Evolutionary conservation across 2,329 filamentous ascomycete species (phyloP).

Genomic region (Pyrenophora seminiperda): DNA sequence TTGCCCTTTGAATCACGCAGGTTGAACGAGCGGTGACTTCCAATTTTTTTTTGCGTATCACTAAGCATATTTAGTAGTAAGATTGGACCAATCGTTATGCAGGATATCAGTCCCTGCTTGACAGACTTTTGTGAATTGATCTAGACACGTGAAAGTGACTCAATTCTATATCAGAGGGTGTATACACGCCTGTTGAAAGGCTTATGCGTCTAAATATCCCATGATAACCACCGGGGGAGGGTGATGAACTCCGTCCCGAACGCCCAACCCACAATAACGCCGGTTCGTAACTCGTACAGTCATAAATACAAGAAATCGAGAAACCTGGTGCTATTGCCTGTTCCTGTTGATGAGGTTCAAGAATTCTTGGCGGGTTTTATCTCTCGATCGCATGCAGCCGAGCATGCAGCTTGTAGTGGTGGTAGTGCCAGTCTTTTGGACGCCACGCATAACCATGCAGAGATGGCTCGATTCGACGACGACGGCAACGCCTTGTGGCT

Average conservation of each 20-base stretch:
- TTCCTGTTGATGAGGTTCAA: slow-evolving; percentile 66
- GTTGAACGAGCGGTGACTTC: no score
- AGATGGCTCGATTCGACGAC: slow-evolving; percentile 97
- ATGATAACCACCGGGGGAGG: slow-evolving; percentile 18
- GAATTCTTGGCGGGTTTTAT: slow-evolving; percentile 96
- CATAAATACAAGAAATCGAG: neutral
- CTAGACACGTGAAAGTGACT: no score
- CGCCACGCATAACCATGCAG: slow-evolving; percentile 99
- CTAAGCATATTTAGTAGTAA: no score
- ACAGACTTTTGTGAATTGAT: no score
- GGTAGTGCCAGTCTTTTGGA: slow-evolving; percentile 83
- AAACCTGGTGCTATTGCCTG: slow-evolving; percentile 10
- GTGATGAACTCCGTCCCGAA: slow-evolving; percentile 39
- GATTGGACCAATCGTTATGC: no score
- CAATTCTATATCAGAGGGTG: no score
- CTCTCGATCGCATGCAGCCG: slow-evolving; percentile 90
- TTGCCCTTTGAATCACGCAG: no score
- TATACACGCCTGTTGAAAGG: no score
- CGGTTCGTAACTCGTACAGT: slow-evolving; percentile 1
- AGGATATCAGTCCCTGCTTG: no score
- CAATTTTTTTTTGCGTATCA: no score
- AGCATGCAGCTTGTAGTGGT: slow-evolving; percentile 97
- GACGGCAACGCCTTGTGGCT: slow-evolving; percentile 92
- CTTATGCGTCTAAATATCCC: no score
- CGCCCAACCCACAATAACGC: slow-evolving; percentile 16